Conservation (phyloP, 176 grass and related monocot genomes). For the Secale cereale region DNA sequence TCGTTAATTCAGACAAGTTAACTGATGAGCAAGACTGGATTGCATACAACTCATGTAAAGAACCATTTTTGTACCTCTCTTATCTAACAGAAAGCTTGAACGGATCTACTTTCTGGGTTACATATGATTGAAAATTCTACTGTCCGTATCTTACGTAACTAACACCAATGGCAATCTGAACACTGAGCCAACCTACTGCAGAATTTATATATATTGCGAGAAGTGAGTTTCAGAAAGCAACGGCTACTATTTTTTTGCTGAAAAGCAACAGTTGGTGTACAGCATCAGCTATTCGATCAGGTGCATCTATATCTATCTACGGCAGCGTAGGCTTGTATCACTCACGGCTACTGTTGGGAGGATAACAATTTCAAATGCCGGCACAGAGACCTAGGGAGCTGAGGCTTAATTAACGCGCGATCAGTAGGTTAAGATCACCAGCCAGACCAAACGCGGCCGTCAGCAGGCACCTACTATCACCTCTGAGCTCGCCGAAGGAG, state of each 20-base stretch:
- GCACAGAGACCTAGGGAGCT: not conserved
- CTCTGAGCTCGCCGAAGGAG: not conserved
- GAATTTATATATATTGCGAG: not conserved
- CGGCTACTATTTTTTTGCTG: no score
- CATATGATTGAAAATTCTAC: not conserved
- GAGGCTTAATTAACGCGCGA: not conserved
- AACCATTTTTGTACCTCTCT: conserved; percentile 9
- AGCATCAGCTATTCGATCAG: conserved; percentile 9
- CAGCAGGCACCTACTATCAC: conserved; percentile 26
- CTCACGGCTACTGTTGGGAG: conserved; percentile 21
- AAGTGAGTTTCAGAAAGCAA: no score
- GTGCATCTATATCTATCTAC: not conserved
- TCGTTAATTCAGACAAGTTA: conserved; percentile 3
- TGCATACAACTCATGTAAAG: not conserved
- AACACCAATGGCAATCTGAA: conserved; percentile 7
- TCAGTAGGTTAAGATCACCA: conserved; percentile 17
- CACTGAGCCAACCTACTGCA: conserved; percentile 28
- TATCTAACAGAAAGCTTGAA: not conserved
- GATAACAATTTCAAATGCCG: conserved; percentile 29
- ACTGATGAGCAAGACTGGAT: not conserved
- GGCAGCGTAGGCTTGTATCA: conserved; percentile 21
- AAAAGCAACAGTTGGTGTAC: not conserved
- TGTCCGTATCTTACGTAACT: not conserved
- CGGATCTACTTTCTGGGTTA: not conserved
- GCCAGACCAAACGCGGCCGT: conserved; percentile 25